Conservation (phyloP, 148 eudicot species). For the Cornus florida region DNA sequence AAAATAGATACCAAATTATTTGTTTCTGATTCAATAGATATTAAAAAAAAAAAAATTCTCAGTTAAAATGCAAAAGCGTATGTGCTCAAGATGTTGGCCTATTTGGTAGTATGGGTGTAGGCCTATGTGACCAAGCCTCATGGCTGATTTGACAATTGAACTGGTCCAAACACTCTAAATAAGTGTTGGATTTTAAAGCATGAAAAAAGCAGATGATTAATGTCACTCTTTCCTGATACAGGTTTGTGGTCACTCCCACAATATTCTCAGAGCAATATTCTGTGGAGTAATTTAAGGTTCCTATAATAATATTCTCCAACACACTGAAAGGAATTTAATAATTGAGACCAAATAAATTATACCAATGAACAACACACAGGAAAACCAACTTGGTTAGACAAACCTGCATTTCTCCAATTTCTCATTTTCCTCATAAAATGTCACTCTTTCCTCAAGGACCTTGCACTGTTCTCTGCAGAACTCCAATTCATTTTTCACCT, state of each 20-base stretch:
- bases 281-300: too few species aligned
- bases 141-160: background rate
- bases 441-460: slow-evolving; percentile 44
- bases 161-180: background rate
- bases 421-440: slow-evolving; percentile 48
- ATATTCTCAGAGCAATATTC: too few species aligned
- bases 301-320: too few species aligned
- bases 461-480: slow-evolving; percentile 49
- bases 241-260: too few species aligned
- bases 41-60: too few species aligned
- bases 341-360: slow-evolving; percentile 1
- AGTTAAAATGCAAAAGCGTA: background rate
- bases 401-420: slow-evolving; percentile 54
- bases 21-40: background rate
- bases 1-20: too few species aligned
- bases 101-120: background rate
- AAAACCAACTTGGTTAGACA: background rate
- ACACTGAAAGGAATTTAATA: background rate
- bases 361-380: background rate
- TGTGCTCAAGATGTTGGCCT: background rate
- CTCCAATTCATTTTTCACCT: slow-evolving; percentile 60
- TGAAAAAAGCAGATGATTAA: background rate
- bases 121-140: background rate
- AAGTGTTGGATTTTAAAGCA: background rate
- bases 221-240: too few species aligned